Evolutionary conservation across 768 basidiomycete species (phyloP), one percentile per base, ranked within the genome.

Genomic region (Podaxis carcinomalis): DNA sequence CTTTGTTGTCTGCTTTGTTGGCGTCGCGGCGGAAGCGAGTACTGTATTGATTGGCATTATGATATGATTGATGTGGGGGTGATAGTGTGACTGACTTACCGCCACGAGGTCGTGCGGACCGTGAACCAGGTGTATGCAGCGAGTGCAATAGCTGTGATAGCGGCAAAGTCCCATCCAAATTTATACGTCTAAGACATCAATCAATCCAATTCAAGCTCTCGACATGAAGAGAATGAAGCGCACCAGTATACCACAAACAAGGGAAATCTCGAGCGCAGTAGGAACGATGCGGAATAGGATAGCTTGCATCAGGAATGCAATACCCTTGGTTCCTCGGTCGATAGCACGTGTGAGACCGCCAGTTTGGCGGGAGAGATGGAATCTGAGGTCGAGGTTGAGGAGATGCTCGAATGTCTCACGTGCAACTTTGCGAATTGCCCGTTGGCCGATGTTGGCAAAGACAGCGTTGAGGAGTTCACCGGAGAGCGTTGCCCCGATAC

Each of bases 291-390:
- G 90, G 71, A 98, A 98, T 6, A 98, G 81, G 42, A 98, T 86
- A 0, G 96, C 91, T 63, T 93, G 92, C 4, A 99, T 76, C 25
- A 98, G 83, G 74, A 99, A 99, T 0, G 94, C 92, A 62, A 99
- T 98, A 39, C 97, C 97, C 94, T 98, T 99, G 35, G 97, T 98
- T 35, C 97, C 97, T 13, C 97, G 83, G 71, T 99, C 97, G 65
- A 99, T 98, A 4, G 97, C 97, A 46, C 97, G 79, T 1, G 95
- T 98, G 49, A 99, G 79, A 1, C 97, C 97, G 27, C 97, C 97
- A 0, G 97, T 99, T 69, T 98, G 96, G 37, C 96, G 76, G 16
- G 89, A 86, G 32, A 98, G 80, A 68, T 99, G 97, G 74, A 98
- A 99, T 54, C 84, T 87, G 72, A 98, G 81, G 68, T 97, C 92